Percentiles rank a stretch among this genome's conserved stretches.
Conservation (phyloP, 768 basidiomycete species). For the Wakefieldia striispora region DNA sequence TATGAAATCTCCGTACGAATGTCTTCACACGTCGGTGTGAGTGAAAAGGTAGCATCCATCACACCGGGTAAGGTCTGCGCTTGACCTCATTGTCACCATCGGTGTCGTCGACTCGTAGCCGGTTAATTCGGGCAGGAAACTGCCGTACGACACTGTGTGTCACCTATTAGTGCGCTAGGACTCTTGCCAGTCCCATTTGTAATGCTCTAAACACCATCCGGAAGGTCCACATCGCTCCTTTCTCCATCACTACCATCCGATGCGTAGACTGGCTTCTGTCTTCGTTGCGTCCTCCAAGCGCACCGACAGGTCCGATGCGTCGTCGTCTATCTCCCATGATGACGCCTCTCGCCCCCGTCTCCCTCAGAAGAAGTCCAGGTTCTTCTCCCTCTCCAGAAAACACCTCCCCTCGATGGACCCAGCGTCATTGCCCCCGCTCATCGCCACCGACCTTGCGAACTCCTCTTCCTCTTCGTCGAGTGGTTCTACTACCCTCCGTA, state of each 20-base stretch:
- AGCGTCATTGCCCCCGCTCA: conserved; percentile 19
- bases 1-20: not conserved
- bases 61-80: too few species aligned
- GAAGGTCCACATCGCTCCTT: conserved; percentile 19
- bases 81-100: conserved; percentile 5
- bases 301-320: conserved; percentile 26
- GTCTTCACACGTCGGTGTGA: conserved; percentile 14
- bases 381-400: conserved; percentile 31
- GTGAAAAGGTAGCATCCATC: not conserved
- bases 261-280: conserved; percentile 67
- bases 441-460: conserved; percentile 36
- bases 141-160: conserved; percentile 8
- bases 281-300: conserved; percentile 46
- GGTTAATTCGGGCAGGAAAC: conserved; percentile 22
- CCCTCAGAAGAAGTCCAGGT: conserved; percentile 22
- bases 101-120: conserved; percentile 3
- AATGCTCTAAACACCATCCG: conserved; percentile 29
- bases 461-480: conserved; percentile 66
- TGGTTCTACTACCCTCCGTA: conserved; percentile 50
- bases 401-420: conserved; percentile 13
- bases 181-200: conserved; percentile 33
- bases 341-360: conserved; percentile 11
- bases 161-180: conserved; percentile 2
- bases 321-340: conserved; percentile 14
- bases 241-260: conserved; percentile 32